phyloP scores from a whole-genome alignment of 805 yeast species.

The Sugiyamaella valdiviana region DNA sequence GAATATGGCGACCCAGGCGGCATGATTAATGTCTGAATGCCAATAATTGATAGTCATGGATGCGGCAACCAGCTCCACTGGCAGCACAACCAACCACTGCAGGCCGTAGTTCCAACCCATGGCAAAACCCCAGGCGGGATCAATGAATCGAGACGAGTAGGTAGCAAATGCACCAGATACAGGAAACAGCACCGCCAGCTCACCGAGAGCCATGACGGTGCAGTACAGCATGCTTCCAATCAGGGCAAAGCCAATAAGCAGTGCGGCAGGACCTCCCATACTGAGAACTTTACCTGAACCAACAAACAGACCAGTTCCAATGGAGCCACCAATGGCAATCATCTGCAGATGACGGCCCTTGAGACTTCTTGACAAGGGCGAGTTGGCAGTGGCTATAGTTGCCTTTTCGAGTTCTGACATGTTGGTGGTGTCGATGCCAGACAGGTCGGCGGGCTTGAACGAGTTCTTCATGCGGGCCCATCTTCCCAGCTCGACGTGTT shows the following conservation, averaged over 20 bases:
- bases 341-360: constrained; percentile 40
- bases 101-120: constrained; percentile 60
- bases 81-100: constrained; percentile 55
- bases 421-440: constrained; percentile 28
- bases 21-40: constrained; percentile 46
- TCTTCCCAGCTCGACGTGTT: constrained; percentile 8
- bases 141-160: constrained; percentile 51
- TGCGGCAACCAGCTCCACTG: constrained; percentile 57
- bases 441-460: constrained; percentile 38
- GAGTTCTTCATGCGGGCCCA: constrained; percentile 22
- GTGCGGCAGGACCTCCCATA: constrained; percentile 58
- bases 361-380: constrained; percentile 47
- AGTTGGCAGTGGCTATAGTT: constrained; percentile 42
- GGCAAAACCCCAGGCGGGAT: constrained; percentile 60
- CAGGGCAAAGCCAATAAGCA: constrained; percentile 51
- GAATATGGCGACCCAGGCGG: constrained; percentile 53
- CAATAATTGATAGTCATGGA: constrained; percentile 50
- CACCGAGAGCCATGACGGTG: constrained; percentile 59
- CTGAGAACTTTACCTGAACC: constrained; percentile 54
- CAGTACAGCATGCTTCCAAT: constrained; percentile 58
- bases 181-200: constrained; percentile 57
- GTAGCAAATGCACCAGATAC: constrained; percentile 50
- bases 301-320: constrained; percentile 66
- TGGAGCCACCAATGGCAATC: constrained; percentile 77
- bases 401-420: constrained; percentile 34